A percentile compares a stretch with the other conserved stretches of the same genome.
phyloP scores from a whole-genome alignment of 2,329 filamentous ascomycete genomes.

The Leptodontidium sp. region DNA sequence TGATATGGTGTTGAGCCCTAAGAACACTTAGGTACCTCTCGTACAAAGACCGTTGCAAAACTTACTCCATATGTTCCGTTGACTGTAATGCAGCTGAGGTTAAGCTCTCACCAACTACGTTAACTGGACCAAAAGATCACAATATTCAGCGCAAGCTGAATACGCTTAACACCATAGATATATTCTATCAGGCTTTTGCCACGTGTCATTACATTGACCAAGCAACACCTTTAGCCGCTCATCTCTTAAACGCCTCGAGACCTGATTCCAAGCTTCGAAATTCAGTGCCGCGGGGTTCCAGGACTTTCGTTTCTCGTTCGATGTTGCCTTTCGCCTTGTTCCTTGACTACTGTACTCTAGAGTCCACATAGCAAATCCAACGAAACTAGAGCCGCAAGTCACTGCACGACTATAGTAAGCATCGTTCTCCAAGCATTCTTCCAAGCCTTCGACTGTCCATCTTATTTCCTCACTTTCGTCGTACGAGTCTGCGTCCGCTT shows the following conservation, averaged over 20 bases:
- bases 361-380: conserved; percentile 1
- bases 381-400: neutral
- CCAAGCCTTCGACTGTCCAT: neutral
- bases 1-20: neutral
- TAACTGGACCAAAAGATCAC: too few species aligned
- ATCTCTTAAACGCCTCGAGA: neutral
- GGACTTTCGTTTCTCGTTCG: neutral
- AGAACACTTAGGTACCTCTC: neutral
- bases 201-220: neutral
- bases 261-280: neutral
- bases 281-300: neutral
- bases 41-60: neutral
- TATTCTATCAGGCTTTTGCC: too few species aligned
- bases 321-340: neutral
- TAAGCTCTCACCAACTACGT: too few species aligned
- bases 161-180: too few species aligned
- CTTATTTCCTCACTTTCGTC: neutral
- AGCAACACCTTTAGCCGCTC: neutral
- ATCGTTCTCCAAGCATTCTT: conserved; percentile 1
- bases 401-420: neutral
- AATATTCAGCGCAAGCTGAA: too few species aligned
- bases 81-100: neutral
- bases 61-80: conserved; percentile 5
- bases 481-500: neutral
- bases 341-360: neutral